A percentile compares a stretch with the other conserved stretches of the same genome.
phyloP scores from a whole-genome alignment of 2,329 filamentous ascomycete genomes.

The Claviceps maximensis region DNA sequence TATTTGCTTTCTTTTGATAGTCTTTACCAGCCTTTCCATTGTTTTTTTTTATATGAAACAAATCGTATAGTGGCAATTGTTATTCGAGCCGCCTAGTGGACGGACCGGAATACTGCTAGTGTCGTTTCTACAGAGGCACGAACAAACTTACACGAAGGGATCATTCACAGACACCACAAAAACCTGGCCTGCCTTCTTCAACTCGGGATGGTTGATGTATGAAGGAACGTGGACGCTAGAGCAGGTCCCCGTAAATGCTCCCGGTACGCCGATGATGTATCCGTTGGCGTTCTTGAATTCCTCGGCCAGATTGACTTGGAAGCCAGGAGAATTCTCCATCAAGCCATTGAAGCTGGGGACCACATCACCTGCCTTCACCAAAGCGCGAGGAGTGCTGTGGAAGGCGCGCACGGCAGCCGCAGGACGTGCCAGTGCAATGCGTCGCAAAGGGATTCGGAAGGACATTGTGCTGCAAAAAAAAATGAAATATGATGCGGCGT shows the following conservation, averaged over 20 bases:
- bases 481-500: too few species aligned
- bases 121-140: too few species aligned
- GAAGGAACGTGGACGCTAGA: conserved; percentile 63
- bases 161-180: conserved; percentile 93
- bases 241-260: conserved; percentile 53
- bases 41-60: not conserved
- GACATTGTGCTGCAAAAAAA: conserved; percentile 16
- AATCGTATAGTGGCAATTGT: too few species aligned
- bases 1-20: not conserved
- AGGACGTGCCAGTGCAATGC: conserved; percentile 18
- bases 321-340: conserved; percentile 75
- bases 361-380: conserved; percentile 66
- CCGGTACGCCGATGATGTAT: conserved; percentile 74
- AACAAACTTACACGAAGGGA: conserved; percentile 65
- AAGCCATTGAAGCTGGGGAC: conserved; percentile 68
- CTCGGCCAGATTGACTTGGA: conserved; percentile 75
- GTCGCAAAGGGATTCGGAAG: conserved; percentile 23
- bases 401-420: conserved; percentile 31
- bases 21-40: not conserved
- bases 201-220: conserved; percentile 66
- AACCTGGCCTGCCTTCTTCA: conserved; percentile 69
- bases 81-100: too few species aligned
- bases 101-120: too few species aligned
- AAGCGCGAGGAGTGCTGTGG: conserved; percentile 47
- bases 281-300: conserved; percentile 62